Percentiles rank a stretch among this genome's conserved stretches.
Evolutionary conservation across 345 rosid genomes (phyloP).

Genomic region (Syzygium aqueum): DNA sequence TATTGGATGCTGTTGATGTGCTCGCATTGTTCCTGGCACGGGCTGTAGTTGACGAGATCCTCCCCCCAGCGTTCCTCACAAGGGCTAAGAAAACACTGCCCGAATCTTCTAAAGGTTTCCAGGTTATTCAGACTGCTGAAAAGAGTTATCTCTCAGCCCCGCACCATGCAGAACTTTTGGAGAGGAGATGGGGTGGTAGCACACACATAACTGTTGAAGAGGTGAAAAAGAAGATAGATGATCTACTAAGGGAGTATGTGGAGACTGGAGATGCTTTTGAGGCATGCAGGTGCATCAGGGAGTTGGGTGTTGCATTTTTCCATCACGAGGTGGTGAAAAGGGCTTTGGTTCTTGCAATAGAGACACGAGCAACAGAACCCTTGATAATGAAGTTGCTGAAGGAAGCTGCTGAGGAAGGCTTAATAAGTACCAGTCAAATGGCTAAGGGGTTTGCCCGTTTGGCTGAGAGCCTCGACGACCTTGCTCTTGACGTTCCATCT

Average conservation of each 20-base stretch:
- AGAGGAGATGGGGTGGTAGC: constrained; percentile 98
- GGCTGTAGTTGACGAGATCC: constrained; percentile 95
- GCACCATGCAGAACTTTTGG: constrained; percentile 96
- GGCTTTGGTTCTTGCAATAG: constrained; percentile 85
- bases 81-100: constrained; percentile 74
- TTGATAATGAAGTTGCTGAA: constrained; percentile 63
- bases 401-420: constrained; percentile 92
- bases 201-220: constrained; percentile 89
- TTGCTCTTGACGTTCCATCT: constrained; percentile 88
- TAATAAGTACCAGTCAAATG: constrained; percentile 97
- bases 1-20: constrained; percentile 79
- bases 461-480: constrained; percentile 89
- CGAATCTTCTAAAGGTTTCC: constrained; percentile 73
- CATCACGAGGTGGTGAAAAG: constrained; percentile 99
- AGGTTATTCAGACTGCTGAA: constrained; percentile 76
- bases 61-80: constrained; percentile 80
- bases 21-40: constrained; percentile 92
- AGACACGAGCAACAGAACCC: constrained; percentile 55
- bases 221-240: constrained; percentile 84
- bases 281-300: constrained; percentile 97
- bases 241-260: constrained; percentile 74
- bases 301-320: constrained; percentile 81
- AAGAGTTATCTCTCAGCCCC: constrained; percentile 99
- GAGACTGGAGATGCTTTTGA: constrained; percentile 80
- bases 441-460: constrained; percentile 76